Evolutionary conservation across 139 green algal species (phyloP).

Genomic region (Trebouxia sp.): DNA sequence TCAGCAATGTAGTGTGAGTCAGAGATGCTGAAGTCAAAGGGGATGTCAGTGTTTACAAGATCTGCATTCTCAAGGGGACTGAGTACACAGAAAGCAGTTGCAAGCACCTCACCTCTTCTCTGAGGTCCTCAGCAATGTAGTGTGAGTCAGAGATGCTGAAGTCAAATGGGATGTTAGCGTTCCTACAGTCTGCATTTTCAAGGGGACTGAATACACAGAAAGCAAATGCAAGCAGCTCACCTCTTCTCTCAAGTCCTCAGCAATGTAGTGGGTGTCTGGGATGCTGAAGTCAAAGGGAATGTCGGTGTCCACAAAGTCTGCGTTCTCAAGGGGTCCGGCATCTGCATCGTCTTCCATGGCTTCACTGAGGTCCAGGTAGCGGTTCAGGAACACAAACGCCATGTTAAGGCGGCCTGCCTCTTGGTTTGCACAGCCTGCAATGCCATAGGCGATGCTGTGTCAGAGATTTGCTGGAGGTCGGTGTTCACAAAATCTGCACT

Average conservation of each 20-base stretch:
- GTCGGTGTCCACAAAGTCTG: conserved; percentile 73
- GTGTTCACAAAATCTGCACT: conserved; percentile 74
- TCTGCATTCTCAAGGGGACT: conserved; percentile 72
- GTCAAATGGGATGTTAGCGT: too few species aligned
- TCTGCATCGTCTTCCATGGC: conserved; percentile 77
- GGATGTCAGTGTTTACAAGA: conserved; percentile 72
- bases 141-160: too few species aligned
- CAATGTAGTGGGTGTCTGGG: conserved; percentile 59
- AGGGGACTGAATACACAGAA: background rate
- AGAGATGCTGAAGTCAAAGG: conserved; percentile 65
- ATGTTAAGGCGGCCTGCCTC: conserved; percentile 62
- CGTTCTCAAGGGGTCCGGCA: conserved; percentile 63
- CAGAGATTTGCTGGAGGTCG: conserved; percentile 73
- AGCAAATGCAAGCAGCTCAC: background rate
- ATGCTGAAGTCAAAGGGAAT: conserved; percentile 72
- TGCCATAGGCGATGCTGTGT: conserved; percentile 27
- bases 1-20: conserved; percentile 58
- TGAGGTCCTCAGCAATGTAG: too few species aligned
- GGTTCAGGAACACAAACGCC: conserved; percentile 88
- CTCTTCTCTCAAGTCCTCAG: conserved; percentile 60
- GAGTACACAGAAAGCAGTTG: too few species aligned
- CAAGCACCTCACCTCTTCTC: too few species aligned
- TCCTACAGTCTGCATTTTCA: background rate
- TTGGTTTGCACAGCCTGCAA: conserved; percentile 49
- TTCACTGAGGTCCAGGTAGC: conserved; percentile 82